Evolutionary conservation across 176 grass and related monocot genomes (phyloP), one percentile per base, ranked within the genome.

Genomic region (Tillandsia leiboldiana): DNA sequence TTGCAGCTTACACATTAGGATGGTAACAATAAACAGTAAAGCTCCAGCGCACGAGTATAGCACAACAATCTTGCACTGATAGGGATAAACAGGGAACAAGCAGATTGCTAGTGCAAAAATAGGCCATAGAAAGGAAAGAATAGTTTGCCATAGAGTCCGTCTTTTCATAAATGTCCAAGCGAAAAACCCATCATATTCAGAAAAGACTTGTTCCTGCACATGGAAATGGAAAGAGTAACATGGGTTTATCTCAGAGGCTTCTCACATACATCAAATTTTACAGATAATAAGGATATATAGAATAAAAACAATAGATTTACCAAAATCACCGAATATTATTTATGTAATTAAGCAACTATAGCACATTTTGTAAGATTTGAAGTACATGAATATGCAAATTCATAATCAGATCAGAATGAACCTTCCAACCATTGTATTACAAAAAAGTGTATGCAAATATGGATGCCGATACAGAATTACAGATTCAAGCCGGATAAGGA

Each of bases 51-150:
- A 97, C 1, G 89, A 87, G 70, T 97, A 97, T 50, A 97, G 81
- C 72, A 97, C 94, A 66, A 97, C 94, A 87, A 97, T 97, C 84
- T 97, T 97, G 94, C 94, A 97, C 73, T 92, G 94, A 70, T 97
- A 97, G 70, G 94, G 94, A 51, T 97, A 97, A 73, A 97, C 87
- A 79, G 94, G 94, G 87, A 97, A 97, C 68, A 97, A 79, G 75
- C 94, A 97, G 22, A 97, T 83, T 13, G 94, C 94, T 73, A 97
- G 75, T 33, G 94, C 94, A 76, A 97, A 87, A 47, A 97, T 68
- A 63, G 94, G 94, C 94, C 94, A 97, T 51, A 97, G 74, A 79
- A 97, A 93, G 65, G 94, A 97, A 80, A 97, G 89, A 83, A 93
- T 83, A 54, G 94, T 97, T 67, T 97, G 94, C 94, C 86, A 97